Evolutionary conservation across 139 green algal genomes (phyloP).

Genomic region (Raphidocelis subcapitata): DNA sequence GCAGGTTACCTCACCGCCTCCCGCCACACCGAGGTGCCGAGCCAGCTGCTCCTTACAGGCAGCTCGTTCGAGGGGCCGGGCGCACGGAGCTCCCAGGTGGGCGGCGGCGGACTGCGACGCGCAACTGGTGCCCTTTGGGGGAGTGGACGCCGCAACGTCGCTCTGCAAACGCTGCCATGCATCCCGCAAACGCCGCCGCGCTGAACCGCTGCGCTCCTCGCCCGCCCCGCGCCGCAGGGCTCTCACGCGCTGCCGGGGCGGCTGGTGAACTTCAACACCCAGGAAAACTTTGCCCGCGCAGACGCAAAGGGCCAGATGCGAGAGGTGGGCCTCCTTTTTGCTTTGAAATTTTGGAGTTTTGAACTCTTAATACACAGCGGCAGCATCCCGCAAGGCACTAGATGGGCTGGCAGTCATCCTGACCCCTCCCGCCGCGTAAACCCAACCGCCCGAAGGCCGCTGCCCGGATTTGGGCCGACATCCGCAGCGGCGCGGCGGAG

Average conservation of each 20-base stretch:
- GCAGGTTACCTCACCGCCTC: slow-evolving; percentile 35
- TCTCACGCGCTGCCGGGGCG: slow-evolving; percentile 28
- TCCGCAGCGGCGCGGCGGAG: slow-evolving; percentile 59
- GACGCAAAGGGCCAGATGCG: slow-evolving; percentile 42
- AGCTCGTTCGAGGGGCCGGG: background rate
- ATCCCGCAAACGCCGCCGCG: background rate
- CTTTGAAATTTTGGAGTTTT: background rate
- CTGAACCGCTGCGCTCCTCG: slow-evolving; percentile 13
- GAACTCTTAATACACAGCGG: background rate
- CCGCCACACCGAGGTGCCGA: slow-evolving; percentile 31
- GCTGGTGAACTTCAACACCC: slow-evolving; percentile 76
- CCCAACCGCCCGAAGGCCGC: slow-evolving; percentile 16
- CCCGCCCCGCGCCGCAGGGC: background rate
- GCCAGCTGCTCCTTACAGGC: slow-evolving; percentile 34
- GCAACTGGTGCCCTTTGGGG: background rate
- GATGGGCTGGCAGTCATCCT: background rate
- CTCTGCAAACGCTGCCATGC: background rate
- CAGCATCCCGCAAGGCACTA: slow-evolving; percentile 3
- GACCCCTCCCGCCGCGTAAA: background rate
- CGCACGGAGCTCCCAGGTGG: background rate
- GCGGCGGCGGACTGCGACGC: background rate
- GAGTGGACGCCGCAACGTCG: background rate
- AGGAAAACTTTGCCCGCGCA: slow-evolving; percentile 61
- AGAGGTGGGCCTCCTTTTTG: background rate
- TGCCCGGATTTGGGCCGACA: slow-evolving; percentile 61